Evolutionary conservation across 2,329 filamentous ascomycete species (phyloP), one percentile per base, ranked within the genome.

Genomic region (Fusarium ramigenum): DNA sequence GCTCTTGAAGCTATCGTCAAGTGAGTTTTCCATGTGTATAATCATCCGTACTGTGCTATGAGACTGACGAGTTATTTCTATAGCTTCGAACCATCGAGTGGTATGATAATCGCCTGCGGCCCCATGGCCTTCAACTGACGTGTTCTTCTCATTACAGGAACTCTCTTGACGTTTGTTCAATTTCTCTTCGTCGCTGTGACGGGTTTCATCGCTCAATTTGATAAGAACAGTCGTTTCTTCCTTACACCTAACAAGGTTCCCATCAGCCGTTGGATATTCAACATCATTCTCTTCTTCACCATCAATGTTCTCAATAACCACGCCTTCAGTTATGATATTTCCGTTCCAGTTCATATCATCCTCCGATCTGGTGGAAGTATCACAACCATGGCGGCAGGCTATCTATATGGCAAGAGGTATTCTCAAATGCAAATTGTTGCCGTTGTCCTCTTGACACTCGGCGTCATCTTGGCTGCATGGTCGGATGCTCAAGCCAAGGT

Each of bases 281-380:
- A 97, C 80, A 97, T 97, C 46, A 85, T 93, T 8, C 89, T 98
- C 76, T 98, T 98, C 83, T 96, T 97, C 81, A 89, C 89, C 70
- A 96, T 99, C 83, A 99, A 98, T 78, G 90, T 98, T 65, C 85
- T 99, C 79, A 99, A 99, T 84, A 99, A 99, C 78, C 96, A 96
- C 86, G 96, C 96, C 11, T 99, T 99, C 82, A 95, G 94, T 71
- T 99, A 98, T 84, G 92, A 95, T 77, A 98, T 99, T 63, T 97
- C 95, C 11, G 94, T 99, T 0, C 96, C 96, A 3, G 91, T 99
- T 54, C 96, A 99, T 80, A 99, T 99, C 77, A 98, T 99, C 75
- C 87, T 99, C 36, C 91, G 96, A 60, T 98, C 95, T 54, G 97
- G 96, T 56, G 96, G 96, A 21, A 97, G 95, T 77, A 97, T 98